Conservation (phyloP, 2,329 filamentous ascomycete species). For the Talaromyces piceae region DNA sequence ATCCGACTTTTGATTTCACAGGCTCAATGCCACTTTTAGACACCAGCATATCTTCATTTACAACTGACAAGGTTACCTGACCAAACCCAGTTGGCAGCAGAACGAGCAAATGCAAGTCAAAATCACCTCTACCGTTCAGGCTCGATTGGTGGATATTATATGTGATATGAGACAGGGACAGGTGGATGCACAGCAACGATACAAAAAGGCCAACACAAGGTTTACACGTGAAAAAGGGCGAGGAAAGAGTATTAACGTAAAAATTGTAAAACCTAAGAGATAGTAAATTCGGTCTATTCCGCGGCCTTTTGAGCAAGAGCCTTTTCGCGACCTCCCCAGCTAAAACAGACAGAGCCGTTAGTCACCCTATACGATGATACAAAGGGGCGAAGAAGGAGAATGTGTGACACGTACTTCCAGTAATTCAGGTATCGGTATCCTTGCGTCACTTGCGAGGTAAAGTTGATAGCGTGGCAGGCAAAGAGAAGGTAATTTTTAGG, state of each 20-base stretch:
- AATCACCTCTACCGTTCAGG: too few species aligned
- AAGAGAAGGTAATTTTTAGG: constrained; percentile 62
- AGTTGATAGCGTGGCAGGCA: constrained; percentile 60
- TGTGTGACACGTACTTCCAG: constrained; percentile 41
- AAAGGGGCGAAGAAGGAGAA: background rate
- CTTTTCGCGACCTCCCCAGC: constrained; percentile 38
- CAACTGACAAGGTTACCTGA: too few species aligned
- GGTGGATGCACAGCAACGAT: too few species aligned
- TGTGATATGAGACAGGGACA: too few species aligned
- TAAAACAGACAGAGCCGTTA: constrained; percentile 12
- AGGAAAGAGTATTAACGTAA: background rate
- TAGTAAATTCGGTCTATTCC: background rate
- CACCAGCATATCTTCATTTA: too few species aligned
- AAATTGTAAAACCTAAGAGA: background rate
- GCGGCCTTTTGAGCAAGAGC: constrained; percentile 25
- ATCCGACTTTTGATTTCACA: too few species aligned
- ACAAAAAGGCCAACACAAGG: background rate
- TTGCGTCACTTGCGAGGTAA: constrained; percentile 53
- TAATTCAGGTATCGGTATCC: constrained; percentile 56
- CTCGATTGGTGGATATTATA: too few species aligned
- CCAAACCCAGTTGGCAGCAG: too few species aligned
- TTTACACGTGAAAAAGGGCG: background rate
- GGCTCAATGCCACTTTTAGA: too few species aligned
- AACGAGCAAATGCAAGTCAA: too few species aligned
- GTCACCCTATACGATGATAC: background rate